Evolutionary conservation across 2,329 filamentous ascomycete species (phyloP).

Genomic region (Colletotrichum lindemuthianum): DNA sequence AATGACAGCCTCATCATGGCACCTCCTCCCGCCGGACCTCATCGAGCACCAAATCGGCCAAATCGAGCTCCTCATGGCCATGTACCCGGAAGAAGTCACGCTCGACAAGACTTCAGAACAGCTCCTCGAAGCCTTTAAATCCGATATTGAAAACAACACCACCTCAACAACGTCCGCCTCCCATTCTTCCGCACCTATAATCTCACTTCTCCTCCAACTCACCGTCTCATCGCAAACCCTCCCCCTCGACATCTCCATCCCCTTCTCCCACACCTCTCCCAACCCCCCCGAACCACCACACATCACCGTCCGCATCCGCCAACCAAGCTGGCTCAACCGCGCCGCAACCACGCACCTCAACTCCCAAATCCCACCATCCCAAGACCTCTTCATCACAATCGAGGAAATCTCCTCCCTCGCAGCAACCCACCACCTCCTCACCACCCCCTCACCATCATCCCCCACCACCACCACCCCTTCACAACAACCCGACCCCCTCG

Average conservation of each 20-base stretch:
- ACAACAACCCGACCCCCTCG: constrained; percentile 41
- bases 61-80: constrained; percentile 62
- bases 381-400: constrained; percentile 57
- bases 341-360: constrained; percentile 53
- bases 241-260: constrained; percentile 49
- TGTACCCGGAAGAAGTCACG: constrained; percentile 54
- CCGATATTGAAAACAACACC: background rate
- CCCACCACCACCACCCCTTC: background rate
- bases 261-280: constrained; percentile 39
- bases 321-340: constrained; percentile 63
- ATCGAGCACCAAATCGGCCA: constrained; percentile 59
- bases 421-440: constrained; percentile 43
- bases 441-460: constrained; percentile 25
- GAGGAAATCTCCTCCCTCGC: constrained; percentile 54
- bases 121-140: background rate
- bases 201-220: constrained; percentile 43
- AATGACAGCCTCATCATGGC: constrained; percentile 28
- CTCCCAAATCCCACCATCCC: constrained; percentile 49
- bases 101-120: constrained; percentile 14
- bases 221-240: constrained; percentile 38
- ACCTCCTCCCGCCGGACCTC: constrained; percentile 51
- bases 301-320: constrained; percentile 54
- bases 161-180: background rate
- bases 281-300: constrained; percentile 48
- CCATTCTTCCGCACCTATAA: background rate